A percentile compares a stretch with the other conserved stretches of the same genome.
Conservation (phyloP, 805 yeast genomes). For the Metschnikowia sp. region DNA sequence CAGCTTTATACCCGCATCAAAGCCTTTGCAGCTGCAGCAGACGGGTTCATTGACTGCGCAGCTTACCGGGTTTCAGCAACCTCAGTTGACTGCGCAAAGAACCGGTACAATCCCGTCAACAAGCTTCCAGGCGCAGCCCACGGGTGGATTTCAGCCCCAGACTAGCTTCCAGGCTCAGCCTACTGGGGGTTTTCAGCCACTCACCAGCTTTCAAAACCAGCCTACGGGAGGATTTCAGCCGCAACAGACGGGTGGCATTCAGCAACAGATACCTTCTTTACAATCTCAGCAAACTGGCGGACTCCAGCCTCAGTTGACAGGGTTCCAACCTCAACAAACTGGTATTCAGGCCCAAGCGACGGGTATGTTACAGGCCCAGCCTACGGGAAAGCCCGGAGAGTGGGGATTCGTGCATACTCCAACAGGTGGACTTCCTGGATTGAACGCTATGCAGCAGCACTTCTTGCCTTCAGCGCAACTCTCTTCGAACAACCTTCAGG, state of each 20-base stretch:
- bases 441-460: constrained; percentile 62
- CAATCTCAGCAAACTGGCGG: constrained; percentile 9
- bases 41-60: constrained; percentile 34
- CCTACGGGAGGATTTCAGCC: constrained; percentile 21
- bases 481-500: constrained; percentile 37
- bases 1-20: constrained; percentile 44
- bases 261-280: constrained; percentile 8
- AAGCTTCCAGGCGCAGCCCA: constrained; percentile 14
- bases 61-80: constrained; percentile 15
- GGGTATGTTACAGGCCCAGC: constrained; percentile 42
- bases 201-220: not conserved
- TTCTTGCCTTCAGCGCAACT: constrained; percentile 54
- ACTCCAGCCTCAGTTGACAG: constrained; percentile 24
- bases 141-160: constrained; percentile 22
- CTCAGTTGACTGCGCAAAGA: constrained; percentile 17
- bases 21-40: constrained; percentile 26
- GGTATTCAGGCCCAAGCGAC: constrained; percentile 11
- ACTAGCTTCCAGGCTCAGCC: constrained; percentile 20
- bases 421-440: constrained; percentile 68
- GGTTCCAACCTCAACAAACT: constrained; percentile 38
- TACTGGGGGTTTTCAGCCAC: constrained; percentile 21
- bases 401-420: constrained; percentile 76
- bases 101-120: constrained; percentile 15
- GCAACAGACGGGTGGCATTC: constrained; percentile 19
- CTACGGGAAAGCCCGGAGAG: constrained; percentile 70